Evolutionary conservation across 1,139 yeast species (phyloP).

Genomic region (Nematodospora anomalae): DNA sequence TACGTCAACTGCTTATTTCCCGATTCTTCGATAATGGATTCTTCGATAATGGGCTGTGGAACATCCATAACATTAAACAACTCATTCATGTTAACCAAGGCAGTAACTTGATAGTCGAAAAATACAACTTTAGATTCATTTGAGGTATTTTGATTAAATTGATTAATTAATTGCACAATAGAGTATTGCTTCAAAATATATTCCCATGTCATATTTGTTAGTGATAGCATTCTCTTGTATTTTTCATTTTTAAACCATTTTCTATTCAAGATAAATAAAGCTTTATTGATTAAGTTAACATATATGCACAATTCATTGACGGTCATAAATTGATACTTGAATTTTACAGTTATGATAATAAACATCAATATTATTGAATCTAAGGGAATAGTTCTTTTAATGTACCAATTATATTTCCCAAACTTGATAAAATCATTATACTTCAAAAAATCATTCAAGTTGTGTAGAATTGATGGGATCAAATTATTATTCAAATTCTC

Average conservation of each 20-base stretch:
- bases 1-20: background rate
- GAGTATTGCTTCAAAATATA: conserved; percentile 39
- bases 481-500: conserved; percentile 53
- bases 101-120: conserved; percentile 43
- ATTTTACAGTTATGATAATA: conserved; percentile 53
- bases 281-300: conserved; percentile 43
- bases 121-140: conserved; percentile 29
- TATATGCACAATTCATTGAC: conserved; percentile 34
- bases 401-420: conserved; percentile 60
- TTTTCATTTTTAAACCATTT: conserved; percentile 51
- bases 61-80: conserved; percentile 46
- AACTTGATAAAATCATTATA: conserved; percentile 49
- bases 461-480: conserved; percentile 59
- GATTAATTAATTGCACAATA: conserved; percentile 32
- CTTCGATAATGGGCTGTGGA: conserved; percentile 33
- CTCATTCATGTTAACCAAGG: conserved; percentile 41
- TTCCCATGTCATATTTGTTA: conserved; percentile 47
- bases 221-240: conserved; percentile 45
- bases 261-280: conserved; percentile 42
- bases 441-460: conserved; percentile 52
- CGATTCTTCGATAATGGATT: conserved; percentile 8
- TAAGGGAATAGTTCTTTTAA: conserved; percentile 57
- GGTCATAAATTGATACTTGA: conserved; percentile 46
- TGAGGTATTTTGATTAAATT: conserved; percentile 24
- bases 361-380: conserved; percentile 58